These are phyloP conservation scores for Pythium pyrilobum DNA, from an alignment of 352 stramenopile species.

Conservation along the genomic window DNA sequence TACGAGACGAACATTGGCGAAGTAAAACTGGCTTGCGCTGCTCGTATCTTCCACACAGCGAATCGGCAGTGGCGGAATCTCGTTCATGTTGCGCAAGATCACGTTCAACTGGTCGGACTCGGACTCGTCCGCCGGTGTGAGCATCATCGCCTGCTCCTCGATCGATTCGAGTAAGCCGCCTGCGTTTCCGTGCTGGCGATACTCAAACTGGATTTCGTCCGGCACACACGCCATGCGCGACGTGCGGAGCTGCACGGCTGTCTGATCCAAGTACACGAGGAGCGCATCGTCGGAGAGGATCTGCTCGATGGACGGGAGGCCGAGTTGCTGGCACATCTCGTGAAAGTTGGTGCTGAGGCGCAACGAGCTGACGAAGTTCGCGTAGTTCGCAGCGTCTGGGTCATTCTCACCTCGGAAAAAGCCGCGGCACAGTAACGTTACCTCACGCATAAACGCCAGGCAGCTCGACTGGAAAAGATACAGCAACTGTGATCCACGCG, in stretches of 20 bases:
- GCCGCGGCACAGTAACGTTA: slow-evolving; percentile 65
- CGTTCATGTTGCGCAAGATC: slow-evolving; percentile 38
- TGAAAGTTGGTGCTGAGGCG: slow-evolving; percentile 70
- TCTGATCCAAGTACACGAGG: slow-evolving; percentile 48
- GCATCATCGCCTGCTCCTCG: slow-evolving; percentile 15
- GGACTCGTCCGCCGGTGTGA: not conserved
- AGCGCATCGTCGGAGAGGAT: slow-evolving; percentile 44
- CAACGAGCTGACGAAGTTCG: slow-evolving; percentile 75
- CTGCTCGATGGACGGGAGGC: slow-evolving; percentile 51
- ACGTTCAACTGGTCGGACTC: slow-evolving; percentile 22
- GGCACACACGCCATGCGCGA: slow-evolving; percentile 42
- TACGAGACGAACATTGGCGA: slow-evolving; percentile 64
- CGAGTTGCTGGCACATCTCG: slow-evolving; percentile 71
- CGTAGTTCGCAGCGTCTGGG: slow-evolving; percentile 65
- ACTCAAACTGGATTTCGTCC: slow-evolving; percentile 39
- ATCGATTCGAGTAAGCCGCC: slow-evolving; percentile 40
- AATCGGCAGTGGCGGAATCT: slow-evolving; percentile 53
- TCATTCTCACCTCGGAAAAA: slow-evolving; percentile 78
- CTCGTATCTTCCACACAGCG: slow-evolving; percentile 36
- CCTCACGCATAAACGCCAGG: slow-evolving; percentile 69
- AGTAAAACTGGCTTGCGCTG: slow-evolving; percentile 34
- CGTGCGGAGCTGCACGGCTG: slow-evolving; percentile 42
- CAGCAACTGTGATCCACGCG: slow-evolving; percentile 48
- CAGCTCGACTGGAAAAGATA: slow-evolving; percentile 74
- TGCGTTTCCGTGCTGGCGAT: slow-evolving; percentile 49